These are phyloP conservation scores for Tieghemostelium lacteum DNA, from an alignment of 78 protist species.

Conservation along the genomic window DNA sequence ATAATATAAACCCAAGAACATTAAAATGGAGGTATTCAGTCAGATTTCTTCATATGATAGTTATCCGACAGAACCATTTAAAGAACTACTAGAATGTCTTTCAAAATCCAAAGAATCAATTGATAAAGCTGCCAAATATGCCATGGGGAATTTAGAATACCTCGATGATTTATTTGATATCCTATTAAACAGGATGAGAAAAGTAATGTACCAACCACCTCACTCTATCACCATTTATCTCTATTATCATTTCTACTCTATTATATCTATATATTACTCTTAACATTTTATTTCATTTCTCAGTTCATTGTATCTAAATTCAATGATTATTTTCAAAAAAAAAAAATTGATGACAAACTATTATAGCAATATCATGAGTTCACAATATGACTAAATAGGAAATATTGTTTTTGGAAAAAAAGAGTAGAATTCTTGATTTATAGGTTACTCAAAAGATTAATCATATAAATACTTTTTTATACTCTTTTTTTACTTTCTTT, in stretches of 20 bases:
- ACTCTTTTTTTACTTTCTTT: too few relatives aligned
- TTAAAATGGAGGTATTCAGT: neutral
- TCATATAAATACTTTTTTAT: too few relatives aligned
- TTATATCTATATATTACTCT: neutral
- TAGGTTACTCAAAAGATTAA: too few relatives aligned
- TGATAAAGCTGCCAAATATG: constrained; percentile 46
- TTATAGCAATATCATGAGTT: neutral
- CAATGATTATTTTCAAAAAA: neutral
- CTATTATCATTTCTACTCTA: neutral
- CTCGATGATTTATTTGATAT: constrained; percentile 50
- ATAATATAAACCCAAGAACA: neutral
- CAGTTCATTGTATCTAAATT: neutral
- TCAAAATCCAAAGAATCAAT: constrained; percentile 23
- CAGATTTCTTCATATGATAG: constrained; percentile 38
- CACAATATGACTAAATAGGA: too few relatives aligned
- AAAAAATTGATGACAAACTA: neutral
- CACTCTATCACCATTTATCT: neutral
- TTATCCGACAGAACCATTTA: constrained; percentile 52
- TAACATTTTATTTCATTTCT: neutral
- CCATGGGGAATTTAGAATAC: neutral
- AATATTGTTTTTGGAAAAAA: too few relatives aligned
- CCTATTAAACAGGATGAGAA: constrained; percentile 59
- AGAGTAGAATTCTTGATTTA: too few relatives aligned
- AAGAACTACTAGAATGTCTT: constrained; percentile 33
- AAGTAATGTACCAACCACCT: constrained; percentile 7